phyloP scores from a whole-genome alignment of 345 rosid genomes.

The Mangifera indica region DNA sequence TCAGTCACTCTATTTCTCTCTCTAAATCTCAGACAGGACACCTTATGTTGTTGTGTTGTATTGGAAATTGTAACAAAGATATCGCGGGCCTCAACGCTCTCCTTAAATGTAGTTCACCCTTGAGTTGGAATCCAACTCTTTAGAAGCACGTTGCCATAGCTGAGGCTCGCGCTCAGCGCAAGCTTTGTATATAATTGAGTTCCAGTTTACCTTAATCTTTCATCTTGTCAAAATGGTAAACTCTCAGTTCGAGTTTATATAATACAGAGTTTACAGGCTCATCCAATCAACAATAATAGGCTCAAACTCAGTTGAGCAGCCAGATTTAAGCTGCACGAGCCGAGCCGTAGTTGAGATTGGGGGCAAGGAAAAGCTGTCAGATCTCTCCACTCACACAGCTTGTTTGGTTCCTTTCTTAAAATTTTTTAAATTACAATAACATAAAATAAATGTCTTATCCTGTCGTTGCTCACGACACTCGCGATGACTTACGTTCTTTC shows the following conservation, averaged over 20 bases:
- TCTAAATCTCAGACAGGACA: conserved; percentile 18
- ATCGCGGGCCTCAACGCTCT: conserved; percentile 47
- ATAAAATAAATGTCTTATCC: conserved; percentile 5
- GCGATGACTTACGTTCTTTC: not conserved
- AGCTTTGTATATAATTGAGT: too few relatives aligned
- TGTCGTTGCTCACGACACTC: conserved; percentile 4
- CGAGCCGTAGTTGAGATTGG: conserved; percentile 12
- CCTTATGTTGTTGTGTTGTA: conserved; percentile 21
- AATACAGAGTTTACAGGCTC: too few relatives aligned
- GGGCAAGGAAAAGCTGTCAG: conserved; percentile 28
- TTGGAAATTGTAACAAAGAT: conserved; percentile 46
- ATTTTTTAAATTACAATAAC: too few relatives aligned
- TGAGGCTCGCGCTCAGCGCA: too few relatives aligned
- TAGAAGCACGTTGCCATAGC: conserved; percentile 10
- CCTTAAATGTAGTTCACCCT: conserved; percentile 30
- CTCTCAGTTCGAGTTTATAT: too few relatives aligned
- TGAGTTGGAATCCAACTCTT: conserved; percentile 40
- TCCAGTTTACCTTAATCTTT: too few relatives aligned
- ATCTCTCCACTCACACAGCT: not conserved
- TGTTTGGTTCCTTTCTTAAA: too few relatives aligned
- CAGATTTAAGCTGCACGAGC: too few relatives aligned
- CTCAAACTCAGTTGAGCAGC: too few relatives aligned
- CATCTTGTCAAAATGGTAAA: too few relatives aligned
- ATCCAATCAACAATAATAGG: too few relatives aligned
- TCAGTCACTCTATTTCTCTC: conserved; percentile 5